These are phyloP conservation scores for Neonectria ditissima DNA, from an alignment of 2,329 filamentous ascomycete species.

Conservation along the genomic window DNA sequence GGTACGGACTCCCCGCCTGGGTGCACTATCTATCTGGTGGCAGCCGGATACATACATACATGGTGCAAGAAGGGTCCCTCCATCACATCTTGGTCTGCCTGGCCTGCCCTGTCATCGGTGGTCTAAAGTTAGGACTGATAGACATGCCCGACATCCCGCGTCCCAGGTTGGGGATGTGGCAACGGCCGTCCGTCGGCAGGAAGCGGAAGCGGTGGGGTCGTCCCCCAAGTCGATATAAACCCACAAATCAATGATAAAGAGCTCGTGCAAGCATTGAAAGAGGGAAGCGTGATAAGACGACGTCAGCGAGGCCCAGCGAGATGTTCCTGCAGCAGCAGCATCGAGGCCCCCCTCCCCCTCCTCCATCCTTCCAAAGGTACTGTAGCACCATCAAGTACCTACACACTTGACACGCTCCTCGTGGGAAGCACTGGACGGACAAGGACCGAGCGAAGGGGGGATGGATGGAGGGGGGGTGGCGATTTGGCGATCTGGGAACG, in stretches of 20 bases:
- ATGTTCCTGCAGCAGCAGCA: conserved; percentile 29
- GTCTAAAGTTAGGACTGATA: not conserved
- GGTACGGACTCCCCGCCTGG: too few relatives aligned
- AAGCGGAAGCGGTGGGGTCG: conserved; percentile 24
- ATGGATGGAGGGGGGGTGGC: not conserved
- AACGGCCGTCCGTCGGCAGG: conserved; percentile 9
- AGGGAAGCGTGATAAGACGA: conserved; percentile 18
- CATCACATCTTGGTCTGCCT: too few relatives aligned
- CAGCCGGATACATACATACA: not conserved
- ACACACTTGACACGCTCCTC: too few relatives aligned
- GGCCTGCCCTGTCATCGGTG: too few relatives aligned
- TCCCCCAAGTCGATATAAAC: too few relatives aligned
- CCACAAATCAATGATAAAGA: conserved; percentile 15
- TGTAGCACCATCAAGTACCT: not conserved
- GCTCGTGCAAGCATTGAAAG: not conserved
- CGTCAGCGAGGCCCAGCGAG: not conserved
- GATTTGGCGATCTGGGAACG: not conserved
- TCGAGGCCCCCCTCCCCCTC: not conserved
- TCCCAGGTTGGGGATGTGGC: not conserved
- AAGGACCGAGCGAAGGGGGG: conserved; percentile 6
- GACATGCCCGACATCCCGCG: conserved; percentile 4
- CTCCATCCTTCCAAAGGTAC: not conserved
- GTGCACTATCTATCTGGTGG: not conserved
- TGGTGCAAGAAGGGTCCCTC: conserved; percentile 5
- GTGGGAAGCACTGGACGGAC: not conserved